A percentile compares a stretch with the other conserved stretches of the same genome.
Conservation (phyloP, 1,284 basidiomycete genomes). For the Trametes versicolor region DNA sequence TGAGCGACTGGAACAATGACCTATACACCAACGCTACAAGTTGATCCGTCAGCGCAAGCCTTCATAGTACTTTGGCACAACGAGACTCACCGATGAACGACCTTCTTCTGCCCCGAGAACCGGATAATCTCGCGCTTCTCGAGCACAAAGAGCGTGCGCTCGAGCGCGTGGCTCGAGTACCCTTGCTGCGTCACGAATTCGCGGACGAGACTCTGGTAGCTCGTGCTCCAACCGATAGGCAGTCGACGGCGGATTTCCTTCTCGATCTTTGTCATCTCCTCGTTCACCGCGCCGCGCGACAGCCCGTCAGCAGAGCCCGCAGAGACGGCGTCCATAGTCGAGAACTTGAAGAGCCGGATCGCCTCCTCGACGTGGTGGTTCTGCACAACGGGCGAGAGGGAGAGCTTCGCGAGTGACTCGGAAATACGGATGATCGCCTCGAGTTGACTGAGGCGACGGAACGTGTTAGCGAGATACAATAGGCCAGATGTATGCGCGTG, state of each 20-base stretch:
- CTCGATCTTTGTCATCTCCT: conserved; percentile 94
- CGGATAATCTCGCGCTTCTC: conserved; percentile 96
- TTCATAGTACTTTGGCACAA: not conserved
- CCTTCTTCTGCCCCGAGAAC: conserved; percentile 72
- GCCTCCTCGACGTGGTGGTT: conserved; percentile 98
- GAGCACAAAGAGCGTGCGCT: conserved; percentile 90
- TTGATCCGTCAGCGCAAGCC: not conserved
- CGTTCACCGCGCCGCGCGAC: conserved; percentile 91
- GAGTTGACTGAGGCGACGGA: conserved; percentile 77
- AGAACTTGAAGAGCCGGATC: conserved; percentile 97
- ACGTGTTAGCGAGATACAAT: not conserved
- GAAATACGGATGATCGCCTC: conserved; percentile 99
- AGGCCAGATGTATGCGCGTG: not conserved
- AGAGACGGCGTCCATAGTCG: conserved; percentile 99
- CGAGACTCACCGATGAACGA: conserved; percentile 39
- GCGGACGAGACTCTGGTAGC: conserved; percentile 92
- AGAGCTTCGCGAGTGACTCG: conserved; percentile 96
- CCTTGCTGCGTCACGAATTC: conserved; percentile 97
- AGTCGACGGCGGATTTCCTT: conserved; percentile 89
- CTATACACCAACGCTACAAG: conserved; percentile 38
- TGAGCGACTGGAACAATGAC: not conserved
- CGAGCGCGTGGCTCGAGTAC: conserved; percentile 91
- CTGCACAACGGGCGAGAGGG: conserved; percentile 86
- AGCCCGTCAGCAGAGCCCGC: conserved; percentile 94
- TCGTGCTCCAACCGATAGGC: conserved; percentile 97